phyloP scores from a whole-genome alignment of 345 rosid species.

The Moricandia moricandioides region DNA sequence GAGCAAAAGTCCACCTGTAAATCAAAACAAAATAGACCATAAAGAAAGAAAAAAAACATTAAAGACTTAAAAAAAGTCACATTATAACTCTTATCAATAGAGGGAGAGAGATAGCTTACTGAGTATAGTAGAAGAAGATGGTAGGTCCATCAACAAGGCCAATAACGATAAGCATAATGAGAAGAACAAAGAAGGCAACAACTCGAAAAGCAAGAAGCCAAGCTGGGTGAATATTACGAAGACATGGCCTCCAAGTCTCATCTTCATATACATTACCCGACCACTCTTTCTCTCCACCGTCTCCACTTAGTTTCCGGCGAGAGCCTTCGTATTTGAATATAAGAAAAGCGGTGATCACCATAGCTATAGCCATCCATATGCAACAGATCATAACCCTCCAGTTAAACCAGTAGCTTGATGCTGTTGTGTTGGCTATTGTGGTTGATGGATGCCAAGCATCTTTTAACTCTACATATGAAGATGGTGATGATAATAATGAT shows the following conservation, averaged over 20 bases:
- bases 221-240: conserved; percentile 81
- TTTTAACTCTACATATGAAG: conserved; percentile 37
- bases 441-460: conserved; percentile 42
- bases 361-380: conserved; percentile 50
- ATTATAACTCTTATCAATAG: background rate
- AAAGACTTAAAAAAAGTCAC: background rate
- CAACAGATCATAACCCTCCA: conserved; percentile 86
- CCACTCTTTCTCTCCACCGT: conserved; percentile 44
- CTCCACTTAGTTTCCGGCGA: conserved; percentile 18
- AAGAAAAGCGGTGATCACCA: conserved; percentile 44
- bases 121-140: conserved; percentile 91
- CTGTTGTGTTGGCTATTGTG: conserved; percentile 49
- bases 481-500: background rate
- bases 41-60: background rate
- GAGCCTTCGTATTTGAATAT: conserved; percentile 63
- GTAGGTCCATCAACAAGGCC: conserved; percentile 60
- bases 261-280: conserved; percentile 57
- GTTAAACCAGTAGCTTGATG: conserved; percentile 73
- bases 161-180: conserved; percentile 47
- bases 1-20: conserved; percentile 86
- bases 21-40: conserved; percentile 25
- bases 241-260: conserved; percentile 85
- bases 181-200: conserved; percentile 61
- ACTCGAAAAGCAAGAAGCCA: conserved; percentile 85
- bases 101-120: conserved; percentile 51